A percentile compares a stretch with the other conserved stretches of the same genome.
phyloP scores from a whole-genome alignment of 345 rosid genomes.

The Pugionium cornutum region DNA sequence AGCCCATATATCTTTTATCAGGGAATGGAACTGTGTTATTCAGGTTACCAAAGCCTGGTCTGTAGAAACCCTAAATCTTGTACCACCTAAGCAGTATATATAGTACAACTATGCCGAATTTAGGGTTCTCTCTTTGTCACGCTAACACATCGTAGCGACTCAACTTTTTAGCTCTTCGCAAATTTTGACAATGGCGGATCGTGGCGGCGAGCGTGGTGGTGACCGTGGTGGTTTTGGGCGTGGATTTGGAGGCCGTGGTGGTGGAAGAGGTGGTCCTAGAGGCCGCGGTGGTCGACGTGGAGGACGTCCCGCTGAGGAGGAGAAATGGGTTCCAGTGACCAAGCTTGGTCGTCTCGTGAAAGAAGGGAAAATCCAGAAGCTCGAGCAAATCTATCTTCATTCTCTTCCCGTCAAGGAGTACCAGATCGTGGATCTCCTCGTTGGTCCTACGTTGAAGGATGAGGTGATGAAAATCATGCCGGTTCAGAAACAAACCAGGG shows the following conservation, averaged over 20 bases:
- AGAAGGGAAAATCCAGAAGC: constrained; percentile 46
- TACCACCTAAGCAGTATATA: constrained; percentile 18
- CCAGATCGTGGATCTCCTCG: constrained; percentile 74
- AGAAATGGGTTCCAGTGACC: constrained; percentile 86
- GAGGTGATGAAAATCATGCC: constrained; percentile 98
- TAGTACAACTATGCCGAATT: neutral
- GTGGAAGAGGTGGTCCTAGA: constrained; percentile 43
- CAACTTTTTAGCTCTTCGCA: neutral
- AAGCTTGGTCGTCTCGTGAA: constrained; percentile 85
- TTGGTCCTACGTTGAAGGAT: constrained; percentile 74
- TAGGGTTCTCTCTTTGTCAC: constrained; percentile 16
- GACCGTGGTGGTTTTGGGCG: constrained; percentile 67
- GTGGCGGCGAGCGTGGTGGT: constrained; percentile 44
- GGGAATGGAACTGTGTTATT: neutral
- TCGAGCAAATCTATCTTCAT: constrained; percentile 81
- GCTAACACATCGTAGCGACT: neutral
- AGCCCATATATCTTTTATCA: neutral
- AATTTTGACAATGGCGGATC: constrained; percentile 36
- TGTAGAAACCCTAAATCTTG: constrained; percentile 36
- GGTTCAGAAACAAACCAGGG: constrained; percentile 87
- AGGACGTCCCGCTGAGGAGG: constrained; percentile 61
- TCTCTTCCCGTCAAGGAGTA: constrained; percentile 89
- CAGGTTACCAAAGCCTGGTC: neutral
- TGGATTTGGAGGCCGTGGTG: constrained; percentile 64
- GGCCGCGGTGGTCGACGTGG: constrained; percentile 71